A percentile compares a stretch with the other conserved stretches of the same genome.
phyloP scores from a whole-genome alignment of 495 filamentous ascomycete genomes.

The Elaphomyces granulatus region DNA sequence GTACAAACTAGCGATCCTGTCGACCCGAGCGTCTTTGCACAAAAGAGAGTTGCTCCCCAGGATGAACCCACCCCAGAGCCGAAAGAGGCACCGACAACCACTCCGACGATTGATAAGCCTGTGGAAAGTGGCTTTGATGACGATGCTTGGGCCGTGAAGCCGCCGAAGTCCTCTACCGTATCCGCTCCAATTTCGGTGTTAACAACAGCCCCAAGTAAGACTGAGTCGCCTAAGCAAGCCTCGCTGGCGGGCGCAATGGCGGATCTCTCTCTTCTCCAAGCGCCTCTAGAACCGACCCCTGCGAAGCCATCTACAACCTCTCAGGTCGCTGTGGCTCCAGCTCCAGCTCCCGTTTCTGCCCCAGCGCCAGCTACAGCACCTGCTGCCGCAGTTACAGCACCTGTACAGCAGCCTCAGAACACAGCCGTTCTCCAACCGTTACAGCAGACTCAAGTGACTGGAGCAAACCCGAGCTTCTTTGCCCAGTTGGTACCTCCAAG shows the following conservation, averaged over 20 bases:
- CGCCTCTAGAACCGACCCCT: constrained; percentile 62
- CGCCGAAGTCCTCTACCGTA: constrained; percentile 41
- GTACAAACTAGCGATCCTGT: constrained; percentile 75
- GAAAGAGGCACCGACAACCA: constrained; percentile 30
- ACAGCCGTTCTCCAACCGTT: constrained; percentile 26
- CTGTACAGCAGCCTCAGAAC: constrained; percentile 30
- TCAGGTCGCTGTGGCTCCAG: constrained; percentile 21
- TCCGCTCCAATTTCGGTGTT: constrained; percentile 17
- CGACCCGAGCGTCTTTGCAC: constrained; percentile 72
- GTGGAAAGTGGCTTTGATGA: constrained; percentile 69
- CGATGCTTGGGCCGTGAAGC: constrained; percentile 94
- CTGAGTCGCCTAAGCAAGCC: constrained; percentile 29
- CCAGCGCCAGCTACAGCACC: constrained; percentile 23
- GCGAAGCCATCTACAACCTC: constrained; percentile 32
- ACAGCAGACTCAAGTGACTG: constrained; percentile 39
- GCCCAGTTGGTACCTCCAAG: constrained; percentile 31
- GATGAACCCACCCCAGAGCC: constrained; percentile 26
- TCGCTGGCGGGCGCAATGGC: constrained; percentile 57
- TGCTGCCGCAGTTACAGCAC: constrained; percentile 20
- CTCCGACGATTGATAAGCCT: constrained; percentile 38
- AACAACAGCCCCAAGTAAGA: constrained; percentile 23
- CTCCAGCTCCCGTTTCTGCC: constrained; percentile 14
- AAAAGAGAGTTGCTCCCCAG: too few relatives aligned
- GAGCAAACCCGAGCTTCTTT: constrained; percentile 39
- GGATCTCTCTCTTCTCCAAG: constrained; percentile 61